Evolutionary conservation across 805 yeast genomes (phyloP).

Genomic region (Hanseniaspora thailandica): DNA sequence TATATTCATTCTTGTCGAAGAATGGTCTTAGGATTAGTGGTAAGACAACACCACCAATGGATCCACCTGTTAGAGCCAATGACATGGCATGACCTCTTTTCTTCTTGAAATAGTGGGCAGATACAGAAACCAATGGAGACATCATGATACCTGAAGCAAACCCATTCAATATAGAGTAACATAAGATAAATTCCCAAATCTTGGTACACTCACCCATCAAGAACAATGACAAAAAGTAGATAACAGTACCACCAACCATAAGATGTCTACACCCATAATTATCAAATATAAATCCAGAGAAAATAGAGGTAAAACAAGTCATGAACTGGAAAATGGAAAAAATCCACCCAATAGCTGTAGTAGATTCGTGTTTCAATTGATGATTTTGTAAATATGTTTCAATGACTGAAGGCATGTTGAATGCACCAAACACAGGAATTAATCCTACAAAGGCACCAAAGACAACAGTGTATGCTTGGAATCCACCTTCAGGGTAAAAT

Average conservation of each 20-base stretch:
- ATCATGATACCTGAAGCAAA: conserved; percentile 46
- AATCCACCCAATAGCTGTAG: conserved; percentile 50
- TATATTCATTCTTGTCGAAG: conserved; percentile 31
- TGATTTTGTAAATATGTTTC: conserved; percentile 47
- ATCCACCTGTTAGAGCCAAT: conserved; percentile 40
- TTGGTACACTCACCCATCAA: conserved; percentile 39
- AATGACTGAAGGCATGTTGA: conserved; percentile 51
- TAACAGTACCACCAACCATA: conserved; percentile 32
- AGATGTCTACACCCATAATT: conserved; percentile 38
- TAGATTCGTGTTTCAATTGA: conserved; percentile 37
- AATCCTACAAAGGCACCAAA: conserved; percentile 50
- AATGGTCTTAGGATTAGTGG: conserved; percentile 41
- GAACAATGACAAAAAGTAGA: conserved; percentile 40
- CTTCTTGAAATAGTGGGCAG: conserved; percentile 52
- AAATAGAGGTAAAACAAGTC: conserved; percentile 37
- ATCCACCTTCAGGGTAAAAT: conserved; percentile 50
- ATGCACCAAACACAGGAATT: conserved; percentile 42
- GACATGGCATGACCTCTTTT: conserved; percentile 47
- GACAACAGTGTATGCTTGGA: conserved; percentile 42
- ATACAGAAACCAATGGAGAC: conserved; percentile 47
- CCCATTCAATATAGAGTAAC: conserved; percentile 46
- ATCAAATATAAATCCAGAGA: conserved; percentile 50
- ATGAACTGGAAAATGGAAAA: conserved; percentile 46
- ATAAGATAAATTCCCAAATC: conserved; percentile 48
- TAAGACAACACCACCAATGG: conserved; percentile 43